Evolutionary conservation across 2,329 filamentous ascomycete species (phyloP).

Genomic region (Stachybotrys chartarum): DNA sequence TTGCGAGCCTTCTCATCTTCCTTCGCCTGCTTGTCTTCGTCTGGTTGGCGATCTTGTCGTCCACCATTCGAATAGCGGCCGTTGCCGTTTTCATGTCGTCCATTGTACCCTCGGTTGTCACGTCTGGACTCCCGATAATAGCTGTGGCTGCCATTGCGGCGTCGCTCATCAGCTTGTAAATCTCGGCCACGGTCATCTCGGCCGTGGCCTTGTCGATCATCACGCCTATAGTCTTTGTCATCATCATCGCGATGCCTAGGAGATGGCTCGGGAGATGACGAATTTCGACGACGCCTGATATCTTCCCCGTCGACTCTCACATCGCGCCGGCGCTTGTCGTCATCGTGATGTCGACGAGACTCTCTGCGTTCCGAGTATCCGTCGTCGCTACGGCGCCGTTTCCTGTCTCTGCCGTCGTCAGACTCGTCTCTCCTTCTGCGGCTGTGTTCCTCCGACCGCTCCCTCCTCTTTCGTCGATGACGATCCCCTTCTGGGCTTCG

Average conservation of each 20-base stretch:
- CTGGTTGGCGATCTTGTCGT: slow-evolving; percentile 6
- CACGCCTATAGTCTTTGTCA: slow-evolving; percentile 4
- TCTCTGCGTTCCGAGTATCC: slow-evolving; percentile 5
- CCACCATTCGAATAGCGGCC: slow-evolving; percentile 14
- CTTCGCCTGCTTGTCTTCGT: slow-evolving; percentile 18
- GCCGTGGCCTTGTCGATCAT: not conserved
- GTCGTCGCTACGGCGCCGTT: slow-evolving; percentile 11
- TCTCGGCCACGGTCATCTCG: not conserved
- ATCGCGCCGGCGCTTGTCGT: slow-evolving; percentile 10
- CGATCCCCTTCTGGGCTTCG: slow-evolving; percentile 29
- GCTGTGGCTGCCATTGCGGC: slow-evolving; percentile 3
- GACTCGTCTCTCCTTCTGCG: slow-evolving; percentile 11
- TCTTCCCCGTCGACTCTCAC: slow-evolving; percentile 10
- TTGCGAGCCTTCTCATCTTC: slow-evolving; percentile 58
- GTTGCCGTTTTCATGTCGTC: slow-evolving; percentile 4
- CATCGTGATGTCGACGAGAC: slow-evolving; percentile 14
- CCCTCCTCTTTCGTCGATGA: slow-evolving; percentile 9
- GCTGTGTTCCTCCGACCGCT: slow-evolving; percentile 10
- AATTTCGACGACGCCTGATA: slow-evolving; percentile 15
- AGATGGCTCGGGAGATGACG: slow-evolving; percentile 2
- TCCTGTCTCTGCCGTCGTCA: slow-evolving; percentile 8
- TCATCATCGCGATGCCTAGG: slow-evolving; percentile 9
- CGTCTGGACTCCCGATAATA: slow-evolving; percentile 5
- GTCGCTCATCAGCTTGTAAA: not conserved
- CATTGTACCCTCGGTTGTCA: not conserved